Percentiles rank a stretch among this genome's conserved stretches.
phyloP scores from a whole-genome alignment of 31 red algal genomes.

The Odonthalia washingtoniensis region DNA sequence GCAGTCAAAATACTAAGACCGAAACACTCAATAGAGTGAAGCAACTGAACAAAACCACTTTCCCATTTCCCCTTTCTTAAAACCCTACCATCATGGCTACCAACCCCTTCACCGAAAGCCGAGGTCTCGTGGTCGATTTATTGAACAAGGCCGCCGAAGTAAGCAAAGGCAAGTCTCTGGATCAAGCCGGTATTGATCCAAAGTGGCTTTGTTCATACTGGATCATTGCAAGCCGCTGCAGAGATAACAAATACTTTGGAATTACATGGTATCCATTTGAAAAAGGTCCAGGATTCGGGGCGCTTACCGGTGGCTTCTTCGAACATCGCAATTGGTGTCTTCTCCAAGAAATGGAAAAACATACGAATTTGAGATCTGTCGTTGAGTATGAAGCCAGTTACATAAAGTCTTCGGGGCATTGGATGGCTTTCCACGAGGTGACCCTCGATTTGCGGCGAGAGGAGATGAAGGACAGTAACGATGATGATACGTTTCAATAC shows the following conservation, averaged over 20 bases:
- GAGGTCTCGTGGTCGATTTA: too few relatives aligned
- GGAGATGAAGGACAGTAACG: neutral
- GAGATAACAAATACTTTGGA: too few relatives aligned
- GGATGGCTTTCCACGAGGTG: conserved; percentile 47
- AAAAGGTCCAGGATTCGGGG: neutral
- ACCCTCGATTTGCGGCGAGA: conserved; percentile 19
- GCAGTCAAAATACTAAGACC: too few relatives aligned
- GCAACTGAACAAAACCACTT: too few relatives aligned
- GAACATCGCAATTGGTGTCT: conserved; percentile 34
- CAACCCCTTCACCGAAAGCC: too few relatives aligned
- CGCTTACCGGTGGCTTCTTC: conserved; percentile 39
- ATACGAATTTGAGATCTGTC: conserved; percentile 16
- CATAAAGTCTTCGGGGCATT: conserved; percentile 47
- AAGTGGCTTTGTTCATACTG: neutral
- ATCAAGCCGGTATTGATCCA: conserved; percentile 5
- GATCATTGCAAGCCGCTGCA: conserved; percentile 34
- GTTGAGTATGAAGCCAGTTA: conserved; percentile 49
- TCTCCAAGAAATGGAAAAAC: neutral
- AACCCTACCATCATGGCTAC: too few relatives aligned
- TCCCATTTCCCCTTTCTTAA: too few relatives aligned
- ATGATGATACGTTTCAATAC: conserved; percentile 9
- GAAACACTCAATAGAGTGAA: too few relatives aligned
- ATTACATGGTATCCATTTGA: conserved; percentile 32
- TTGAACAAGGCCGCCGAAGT: too few relatives aligned
- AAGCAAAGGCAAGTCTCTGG: neutral